These are phyloP conservation scores for Pneumocystis canis DNA, from an alignment of 1,139 yeast species.

Conservation along the genomic window DNA sequence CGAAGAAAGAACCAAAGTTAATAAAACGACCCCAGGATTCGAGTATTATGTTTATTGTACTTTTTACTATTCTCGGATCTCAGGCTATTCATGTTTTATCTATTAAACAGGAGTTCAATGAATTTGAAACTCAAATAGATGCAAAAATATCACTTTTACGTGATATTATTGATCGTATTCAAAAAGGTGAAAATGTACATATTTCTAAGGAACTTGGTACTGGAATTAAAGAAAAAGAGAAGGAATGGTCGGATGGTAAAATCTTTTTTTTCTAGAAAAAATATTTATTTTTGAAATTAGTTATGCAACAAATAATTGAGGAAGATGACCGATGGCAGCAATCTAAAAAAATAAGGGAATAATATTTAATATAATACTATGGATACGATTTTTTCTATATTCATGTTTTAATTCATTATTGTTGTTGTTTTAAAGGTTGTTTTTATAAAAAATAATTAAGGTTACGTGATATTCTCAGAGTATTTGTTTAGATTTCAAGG, in stretches of 20 bases:
- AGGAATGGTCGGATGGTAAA: slow-evolving; percentile 14
- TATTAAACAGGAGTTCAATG: not conserved
- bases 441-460: not conserved
- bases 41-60: not conserved
- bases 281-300: not conserved
- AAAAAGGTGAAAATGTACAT: slow-evolving; percentile 15
- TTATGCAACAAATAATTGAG: not conserved
- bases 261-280: not conserved
- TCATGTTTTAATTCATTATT: not conserved
- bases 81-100: not conserved
- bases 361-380: not conserved
- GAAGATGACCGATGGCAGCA: not conserved
- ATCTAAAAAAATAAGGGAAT: not conserved
- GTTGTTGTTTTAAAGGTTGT: not conserved
- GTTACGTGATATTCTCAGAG: not conserved
- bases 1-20: not conserved
- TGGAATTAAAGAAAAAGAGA: slow-evolving; percentile 14
- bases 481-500: not conserved
- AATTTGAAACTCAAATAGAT: not conserved
- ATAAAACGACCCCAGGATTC: not conserved
- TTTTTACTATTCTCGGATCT: not conserved
- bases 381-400: not conserved
- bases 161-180: slow-evolving; percentile 8
- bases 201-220: slow-evolving; percentile 16
- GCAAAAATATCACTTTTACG: not conserved